phyloP scores from a whole-genome alignment of 1,139 yeast species.

The Protomyces arabidopsidicola region DNA sequence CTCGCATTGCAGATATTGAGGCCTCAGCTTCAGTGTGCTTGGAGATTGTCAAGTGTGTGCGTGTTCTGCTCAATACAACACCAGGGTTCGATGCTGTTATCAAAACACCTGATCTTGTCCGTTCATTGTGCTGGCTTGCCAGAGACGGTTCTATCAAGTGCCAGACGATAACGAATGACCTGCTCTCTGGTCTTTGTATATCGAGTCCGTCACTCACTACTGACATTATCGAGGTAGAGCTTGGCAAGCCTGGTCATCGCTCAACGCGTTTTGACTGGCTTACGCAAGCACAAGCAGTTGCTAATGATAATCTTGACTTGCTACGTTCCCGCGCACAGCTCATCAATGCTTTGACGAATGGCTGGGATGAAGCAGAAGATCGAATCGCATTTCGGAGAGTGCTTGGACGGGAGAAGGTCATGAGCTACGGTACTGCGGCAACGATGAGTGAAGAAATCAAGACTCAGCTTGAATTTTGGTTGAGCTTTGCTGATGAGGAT shows the following conservation, averaged over 20 bases:
- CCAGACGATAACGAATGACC: not conserved
- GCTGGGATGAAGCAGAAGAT: slow-evolving; percentile 11
- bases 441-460: not conserved
- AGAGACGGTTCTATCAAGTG: not conserved
- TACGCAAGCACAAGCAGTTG: not conserved
- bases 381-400: slow-evolving; percentile 4
- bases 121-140: not conserved
- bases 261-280: not conserved
- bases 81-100: slow-evolving; percentile 6
- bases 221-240: not conserved
- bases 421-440: not conserved
- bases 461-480: not conserved
- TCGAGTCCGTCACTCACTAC: not conserved
- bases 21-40: not conserved
- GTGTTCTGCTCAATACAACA: slow-evolving; percentile 9
- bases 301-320: not conserved
- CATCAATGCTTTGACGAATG: not conserved
- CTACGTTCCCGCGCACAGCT: not conserved
- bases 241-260: not conserved
- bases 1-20: not conserved
- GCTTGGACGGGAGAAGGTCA: not conserved
- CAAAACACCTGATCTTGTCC: not conserved
- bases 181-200: slow-evolving; percentile 9
- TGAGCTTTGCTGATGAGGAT: not conserved
- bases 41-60: slow-evolving; percentile 10